These are phyloP conservation scores for Exophiala viscosa DNA, from an alignment of 2,329 filamentous ascomycete genomes.

Conservation along the genomic window DNA sequence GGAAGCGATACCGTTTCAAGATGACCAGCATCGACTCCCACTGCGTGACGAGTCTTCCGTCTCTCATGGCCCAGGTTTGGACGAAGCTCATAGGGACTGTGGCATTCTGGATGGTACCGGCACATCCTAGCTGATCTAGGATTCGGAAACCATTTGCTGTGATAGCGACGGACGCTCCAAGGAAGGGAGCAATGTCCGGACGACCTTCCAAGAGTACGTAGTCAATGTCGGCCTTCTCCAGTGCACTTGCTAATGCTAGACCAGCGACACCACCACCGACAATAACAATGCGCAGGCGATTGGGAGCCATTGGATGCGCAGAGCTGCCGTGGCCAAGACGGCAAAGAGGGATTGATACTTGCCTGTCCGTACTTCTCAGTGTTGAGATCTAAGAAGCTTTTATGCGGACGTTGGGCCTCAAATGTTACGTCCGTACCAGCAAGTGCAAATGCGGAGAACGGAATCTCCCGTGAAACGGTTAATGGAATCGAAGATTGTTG, in stretches of 20 bases:
- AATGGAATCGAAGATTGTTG: no score
- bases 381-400: no score
- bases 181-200: slow-evolving; percentile 22
- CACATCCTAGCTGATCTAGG: slow-evolving; percentile 22
- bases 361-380: no score
- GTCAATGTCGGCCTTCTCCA: slow-evolving; percentile 24
- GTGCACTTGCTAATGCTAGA: slow-evolving; percentile 24
- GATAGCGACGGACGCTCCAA: slow-evolving; percentile 26
- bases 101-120: neutral
- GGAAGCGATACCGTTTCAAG: neutral
- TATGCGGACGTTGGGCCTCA: no score
- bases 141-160: slow-evolving; percentile 22
- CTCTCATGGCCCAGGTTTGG: neutral
- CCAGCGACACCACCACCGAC: slow-evolving; percentile 10
- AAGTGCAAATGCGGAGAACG: no score
- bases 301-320: neutral
- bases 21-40: no score
- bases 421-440: no score
- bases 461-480: no score
- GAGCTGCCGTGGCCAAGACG: no score
- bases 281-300: neutral
- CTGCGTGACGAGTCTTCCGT: no score
- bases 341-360: no score
- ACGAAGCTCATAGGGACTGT: neutral
- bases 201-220: slow-evolving; percentile 27